Conservation (phyloP, 257 asterid species). For the Petrea volubilis region DNA sequence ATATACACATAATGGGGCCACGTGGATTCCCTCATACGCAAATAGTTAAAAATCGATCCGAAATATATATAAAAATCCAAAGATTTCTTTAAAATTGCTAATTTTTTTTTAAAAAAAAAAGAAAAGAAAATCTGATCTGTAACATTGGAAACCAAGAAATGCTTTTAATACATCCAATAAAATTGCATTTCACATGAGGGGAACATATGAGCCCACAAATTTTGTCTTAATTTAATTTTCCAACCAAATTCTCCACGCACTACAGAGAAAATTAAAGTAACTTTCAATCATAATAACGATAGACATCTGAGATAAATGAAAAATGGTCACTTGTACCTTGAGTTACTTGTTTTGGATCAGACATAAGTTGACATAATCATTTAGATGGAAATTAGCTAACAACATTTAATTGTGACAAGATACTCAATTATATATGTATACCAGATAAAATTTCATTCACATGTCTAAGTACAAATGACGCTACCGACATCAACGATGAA, state of each 20-base stretch:
- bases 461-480: neutral
- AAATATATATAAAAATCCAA: too few species aligned
- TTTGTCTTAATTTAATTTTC: neutral
- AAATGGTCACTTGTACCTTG: neutral
- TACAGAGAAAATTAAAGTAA: neutral
- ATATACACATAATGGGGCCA: too few species aligned
- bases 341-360: neutral
- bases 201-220: slow-evolving; percentile 15
- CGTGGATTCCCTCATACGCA: too few species aligned
- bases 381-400: too few species aligned
- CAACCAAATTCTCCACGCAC: slow-evolving; percentile 13
- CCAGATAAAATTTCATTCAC: neutral
- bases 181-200: neutral
- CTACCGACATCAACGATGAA: neutral
- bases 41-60: too few species aligned
- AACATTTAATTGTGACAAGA: neutral
- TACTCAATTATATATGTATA: neutral
- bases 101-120: too few species aligned
- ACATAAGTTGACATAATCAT: too few species aligned
- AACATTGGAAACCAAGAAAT: slow-evolving; percentile 1
- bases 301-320: neutral
- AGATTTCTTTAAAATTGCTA: too few species aligned
- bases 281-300: slow-evolving; percentile 10
- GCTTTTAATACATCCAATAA: neutral
- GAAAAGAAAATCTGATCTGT: neutral